Conservation (phyloP, 495 filamentous ascomycete genomes). For the Daldinia grandis region DNA sequence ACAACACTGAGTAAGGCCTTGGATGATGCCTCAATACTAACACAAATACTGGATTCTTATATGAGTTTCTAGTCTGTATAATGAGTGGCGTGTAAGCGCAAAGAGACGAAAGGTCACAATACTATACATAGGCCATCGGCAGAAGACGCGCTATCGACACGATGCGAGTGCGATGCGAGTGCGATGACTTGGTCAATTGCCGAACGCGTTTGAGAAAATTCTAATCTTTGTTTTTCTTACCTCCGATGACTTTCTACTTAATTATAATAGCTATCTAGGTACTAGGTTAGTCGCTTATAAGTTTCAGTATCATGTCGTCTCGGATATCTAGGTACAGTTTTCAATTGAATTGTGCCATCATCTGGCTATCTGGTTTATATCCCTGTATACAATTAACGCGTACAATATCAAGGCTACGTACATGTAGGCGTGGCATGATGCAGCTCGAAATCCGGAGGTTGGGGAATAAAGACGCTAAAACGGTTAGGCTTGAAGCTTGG, state of each 20-base stretch:
- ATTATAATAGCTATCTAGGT: no score
- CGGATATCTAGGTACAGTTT: not conserved
- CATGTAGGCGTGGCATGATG: constrained; percentile 2
- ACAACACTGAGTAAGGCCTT: not conserved
- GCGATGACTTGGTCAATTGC: not conserved
- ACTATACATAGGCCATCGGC: not conserved
- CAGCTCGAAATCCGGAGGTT: constrained; percentile 16
- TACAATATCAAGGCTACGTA: not conserved
- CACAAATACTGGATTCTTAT: not conserved
- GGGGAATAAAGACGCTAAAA: constrained; percentile 19
- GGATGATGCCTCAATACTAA: not conserved
- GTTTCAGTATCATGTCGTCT: no score
- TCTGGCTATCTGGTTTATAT: not conserved
- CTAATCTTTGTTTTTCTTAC: not conserved
- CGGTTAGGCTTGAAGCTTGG: constrained; percentile 9
- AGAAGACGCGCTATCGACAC: not conserved
- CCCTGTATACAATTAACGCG: not conserved
- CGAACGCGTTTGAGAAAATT: not conserved
- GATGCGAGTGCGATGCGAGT: not conserved
- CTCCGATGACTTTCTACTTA: no score
- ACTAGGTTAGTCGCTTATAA: no score
- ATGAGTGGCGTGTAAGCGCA: not conserved
- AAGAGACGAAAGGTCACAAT: not conserved
- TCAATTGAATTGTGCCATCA: not conserved
- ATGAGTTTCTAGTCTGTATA: not conserved